Evolutionary conservation across 2,329 filamentous ascomycete species (phyloP).

Genomic region (Tolypocladium inflatum): DNA sequence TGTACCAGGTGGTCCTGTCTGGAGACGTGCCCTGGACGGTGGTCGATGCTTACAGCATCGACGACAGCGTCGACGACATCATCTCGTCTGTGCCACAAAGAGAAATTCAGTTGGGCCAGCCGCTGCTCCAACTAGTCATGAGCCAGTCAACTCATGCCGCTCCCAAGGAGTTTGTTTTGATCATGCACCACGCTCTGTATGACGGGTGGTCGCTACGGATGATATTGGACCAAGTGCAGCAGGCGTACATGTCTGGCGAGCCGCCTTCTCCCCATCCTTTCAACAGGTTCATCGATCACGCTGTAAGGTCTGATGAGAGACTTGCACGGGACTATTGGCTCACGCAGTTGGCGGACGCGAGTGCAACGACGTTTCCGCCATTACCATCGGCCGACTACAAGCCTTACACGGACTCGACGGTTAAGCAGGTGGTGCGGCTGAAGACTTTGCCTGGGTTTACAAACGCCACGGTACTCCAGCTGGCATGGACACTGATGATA

Average conservation of each 20-base stretch:
- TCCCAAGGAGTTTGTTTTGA: conserved; percentile 15
- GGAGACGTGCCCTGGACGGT: conserved; percentile 15
- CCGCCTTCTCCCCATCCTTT: background rate
- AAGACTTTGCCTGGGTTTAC: background rate
- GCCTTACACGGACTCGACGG: background rate
- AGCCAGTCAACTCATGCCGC: background rate
- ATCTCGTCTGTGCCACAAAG: conserved; percentile 8
- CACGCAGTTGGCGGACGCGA: background rate
- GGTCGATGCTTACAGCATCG: conserved; percentile 14
- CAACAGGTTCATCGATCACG: background rate
- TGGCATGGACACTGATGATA: background rate
- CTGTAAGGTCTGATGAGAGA: background rate
- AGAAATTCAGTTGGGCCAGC: conserved; percentile 26
- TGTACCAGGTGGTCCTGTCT: conserved; percentile 26
- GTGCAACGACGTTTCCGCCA: background rate
- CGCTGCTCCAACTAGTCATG: conserved; percentile 30
- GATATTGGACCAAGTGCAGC: conserved; percentile 31
- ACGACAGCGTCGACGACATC: background rate
- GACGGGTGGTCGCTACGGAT: conserved; percentile 43
- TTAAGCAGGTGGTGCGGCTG: background rate
- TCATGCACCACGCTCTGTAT: conserved; percentile 42
- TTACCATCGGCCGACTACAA: conserved; percentile 1
- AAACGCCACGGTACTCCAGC: background rate
- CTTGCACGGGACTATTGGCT: background rate
- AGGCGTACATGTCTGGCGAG: conserved; percentile 23